Evolutionary conservation across 352 stramenopile species (phyloP).

Genomic region (Phytopythium litorale): DNA sequence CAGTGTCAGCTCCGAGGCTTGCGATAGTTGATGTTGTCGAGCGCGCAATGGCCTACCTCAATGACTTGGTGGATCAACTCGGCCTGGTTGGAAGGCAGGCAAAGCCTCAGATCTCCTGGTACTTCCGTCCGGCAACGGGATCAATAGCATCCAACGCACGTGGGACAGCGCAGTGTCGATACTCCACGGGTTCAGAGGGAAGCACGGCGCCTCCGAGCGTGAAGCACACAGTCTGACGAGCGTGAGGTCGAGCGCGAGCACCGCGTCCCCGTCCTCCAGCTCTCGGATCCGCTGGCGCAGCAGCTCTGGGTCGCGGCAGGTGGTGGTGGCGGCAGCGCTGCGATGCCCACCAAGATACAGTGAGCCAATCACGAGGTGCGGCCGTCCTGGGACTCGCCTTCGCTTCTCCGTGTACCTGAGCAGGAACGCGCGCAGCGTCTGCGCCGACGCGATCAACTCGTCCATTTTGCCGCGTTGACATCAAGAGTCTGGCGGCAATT

Average conservation of each 20-base stretch:
- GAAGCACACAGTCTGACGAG: slow-evolving; percentile 22
- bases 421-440: slow-evolving; percentile 35
- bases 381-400: no score
- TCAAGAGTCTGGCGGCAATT: no score
- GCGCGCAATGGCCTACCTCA: slow-evolving; percentile 10
- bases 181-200: slow-evolving; percentile 31
- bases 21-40: not conserved
- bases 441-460: slow-evolving; percentile 22
- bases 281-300: slow-evolving; percentile 10
- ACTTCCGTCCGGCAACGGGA: not conserved
- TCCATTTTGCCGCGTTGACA: slow-evolving; percentile 21
- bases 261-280: slow-evolving; percentile 14
- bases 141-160: slow-evolving; percentile 15
- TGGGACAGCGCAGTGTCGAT: slow-evolving; percentile 24
- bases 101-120: not conserved
- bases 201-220: slow-evolving; percentile 4
- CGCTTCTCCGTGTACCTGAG: slow-evolving; percentile 16
- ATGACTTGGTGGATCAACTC: slow-evolving; percentile 52
- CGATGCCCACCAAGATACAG: not conserved
- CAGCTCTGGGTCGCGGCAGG: slow-evolving; percentile 4
- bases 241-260: slow-evolving; percentile 33
- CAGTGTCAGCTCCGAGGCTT: not conserved
- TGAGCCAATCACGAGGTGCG: not conserved
- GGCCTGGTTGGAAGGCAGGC: slow-evolving; percentile 19
- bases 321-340: slow-evolving; percentile 17